phyloP scores from a whole-genome alignment of 2,329 filamentous ascomycete genomes.

The Colletotrichum ledebouriae region DNA sequence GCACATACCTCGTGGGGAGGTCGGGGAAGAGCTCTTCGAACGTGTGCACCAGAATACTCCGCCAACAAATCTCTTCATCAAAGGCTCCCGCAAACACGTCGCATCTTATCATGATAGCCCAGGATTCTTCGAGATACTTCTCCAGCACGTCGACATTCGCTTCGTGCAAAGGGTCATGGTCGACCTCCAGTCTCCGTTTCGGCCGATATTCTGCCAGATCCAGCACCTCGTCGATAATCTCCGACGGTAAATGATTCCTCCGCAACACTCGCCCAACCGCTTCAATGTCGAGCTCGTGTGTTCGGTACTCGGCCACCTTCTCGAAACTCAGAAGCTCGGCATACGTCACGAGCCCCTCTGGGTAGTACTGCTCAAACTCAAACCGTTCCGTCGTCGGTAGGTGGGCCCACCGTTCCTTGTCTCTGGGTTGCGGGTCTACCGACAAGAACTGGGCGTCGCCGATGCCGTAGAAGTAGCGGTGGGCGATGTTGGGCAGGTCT shows the following conservation, averaged over 20 bases:
- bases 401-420: background rate
- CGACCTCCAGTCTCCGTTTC: constrained; percentile 28
- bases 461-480: constrained; percentile 44
- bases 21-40: background rate
- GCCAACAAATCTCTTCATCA: background rate
- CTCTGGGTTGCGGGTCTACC: background rate
- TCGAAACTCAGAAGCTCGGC: constrained; percentile 33
- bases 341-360: constrained; percentile 32
- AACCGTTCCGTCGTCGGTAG: background rate
- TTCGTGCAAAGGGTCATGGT: constrained; percentile 43
- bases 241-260: constrained; percentile 39
- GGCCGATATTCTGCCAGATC: constrained; percentile 36
- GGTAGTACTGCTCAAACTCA: constrained; percentile 10
- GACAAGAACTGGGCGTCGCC: constrained; percentile 33
- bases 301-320: background rate
- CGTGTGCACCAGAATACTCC: background rate
- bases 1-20: background rate
- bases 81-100: constrained; percentile 37
- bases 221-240: constrained; percentile 42
- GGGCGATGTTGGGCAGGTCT: constrained; percentile 34
- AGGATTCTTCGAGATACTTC: constrained; percentile 48
- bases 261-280: background rate
- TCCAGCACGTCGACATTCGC: constrained; percentile 45
- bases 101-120: constrained; percentile 46
- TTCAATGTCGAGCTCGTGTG: constrained; percentile 23